A percentile compares a stretch with the other conserved stretches of the same genome.
Evolutionary conservation across 2,329 filamentous ascomycete genomes (phyloP).

Genomic region (Pyrenophora tritici-repentis): DNA sequence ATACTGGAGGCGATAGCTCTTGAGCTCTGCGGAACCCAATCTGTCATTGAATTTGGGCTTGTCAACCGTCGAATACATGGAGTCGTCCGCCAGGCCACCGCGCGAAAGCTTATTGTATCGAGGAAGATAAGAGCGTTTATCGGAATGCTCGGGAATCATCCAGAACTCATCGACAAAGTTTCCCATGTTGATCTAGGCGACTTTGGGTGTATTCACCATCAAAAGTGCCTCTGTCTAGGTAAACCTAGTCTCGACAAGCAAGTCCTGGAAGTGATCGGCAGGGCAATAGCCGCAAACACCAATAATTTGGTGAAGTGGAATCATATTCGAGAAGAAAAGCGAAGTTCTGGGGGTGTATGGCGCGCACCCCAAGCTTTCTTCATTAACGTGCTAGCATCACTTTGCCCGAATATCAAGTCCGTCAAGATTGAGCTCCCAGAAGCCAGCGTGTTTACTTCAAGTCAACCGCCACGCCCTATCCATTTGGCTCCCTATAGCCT

Average conservation of each 20-base stretch:
- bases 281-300: conserved; percentile 4
- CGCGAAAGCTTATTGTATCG: conserved; percentile 14
- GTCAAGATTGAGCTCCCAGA: conserved; percentile 17
- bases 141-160: conserved; percentile 9
- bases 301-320: background rate
- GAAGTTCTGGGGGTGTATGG: conserved; percentile 3
- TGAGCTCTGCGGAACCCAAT: background rate
- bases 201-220: conserved; percentile 7
- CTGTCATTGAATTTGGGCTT: conserved; percentile 13
- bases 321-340: background rate
- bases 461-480: background rate
- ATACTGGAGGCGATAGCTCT: conserved; percentile 15
- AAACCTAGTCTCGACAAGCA: background rate
- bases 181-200: conserved; percentile 18
- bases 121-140: conserved; percentile 16
- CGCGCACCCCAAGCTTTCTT: conserved; percentile 10
- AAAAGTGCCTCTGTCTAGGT: conserved; percentile 1
- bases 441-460: background rate
- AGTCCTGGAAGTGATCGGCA: background rate
- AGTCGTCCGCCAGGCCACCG: conserved; percentile 22
- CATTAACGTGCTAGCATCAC: conserved; percentile 14
- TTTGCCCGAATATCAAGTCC: conserved; percentile 20
- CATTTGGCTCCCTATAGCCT: background rate
- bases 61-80: conserved; percentile 14
- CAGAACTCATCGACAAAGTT: conserved; percentile 16